These are phyloP conservation scores for Metarhizium anisopliae DNA, from an alignment of 2,329 filamentous ascomycete genomes.

Conservation along the genomic window DNA sequence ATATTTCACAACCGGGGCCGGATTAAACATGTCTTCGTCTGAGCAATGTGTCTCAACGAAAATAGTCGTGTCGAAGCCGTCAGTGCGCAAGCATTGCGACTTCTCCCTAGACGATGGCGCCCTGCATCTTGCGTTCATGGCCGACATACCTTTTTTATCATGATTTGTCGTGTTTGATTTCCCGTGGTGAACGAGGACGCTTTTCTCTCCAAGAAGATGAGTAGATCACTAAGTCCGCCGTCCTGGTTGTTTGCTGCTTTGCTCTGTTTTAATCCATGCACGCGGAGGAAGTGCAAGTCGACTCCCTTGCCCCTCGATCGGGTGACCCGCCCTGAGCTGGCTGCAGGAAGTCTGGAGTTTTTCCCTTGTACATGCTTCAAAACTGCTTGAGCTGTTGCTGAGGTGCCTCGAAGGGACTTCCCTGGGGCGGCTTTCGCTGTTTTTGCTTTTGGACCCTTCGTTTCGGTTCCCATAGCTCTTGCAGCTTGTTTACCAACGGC, in stretches of 20 bases:
- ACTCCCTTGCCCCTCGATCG: slow-evolving; percentile 15
- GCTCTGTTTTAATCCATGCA: slow-evolving; percentile 59
- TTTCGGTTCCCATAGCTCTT: slow-evolving; percentile 17
- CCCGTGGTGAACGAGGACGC: slow-evolving; percentile 43
- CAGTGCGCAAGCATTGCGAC: slow-evolving; percentile 1
- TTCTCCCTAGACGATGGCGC: slow-evolving; percentile 6
- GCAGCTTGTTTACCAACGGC: slow-evolving; percentile 25
- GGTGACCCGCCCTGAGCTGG: slow-evolving; percentile 15
- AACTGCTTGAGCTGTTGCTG: slow-evolving; percentile 33
- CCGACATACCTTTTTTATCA: slow-evolving; percentile 69
- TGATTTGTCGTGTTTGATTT: slow-evolving; percentile 40
- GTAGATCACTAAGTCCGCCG: slow-evolving; percentile 54
- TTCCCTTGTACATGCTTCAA: slow-evolving; percentile 31
- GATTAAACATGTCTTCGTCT: background rate
- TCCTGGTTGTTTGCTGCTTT: slow-evolving; percentile 59
- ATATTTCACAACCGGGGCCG: slow-evolving; percentile 1
- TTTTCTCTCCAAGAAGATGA: slow-evolving; percentile 65
- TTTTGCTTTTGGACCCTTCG: slow-evolving; percentile 20
- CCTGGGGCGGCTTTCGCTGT: slow-evolving; percentile 16
- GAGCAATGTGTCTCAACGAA: background rate
- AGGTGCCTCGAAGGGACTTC: slow-evolving; percentile 18
- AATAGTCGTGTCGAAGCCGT: slow-evolving; percentile 1
- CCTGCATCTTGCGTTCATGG: slow-evolving; percentile 18
- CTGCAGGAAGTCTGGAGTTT: slow-evolving; percentile 25
- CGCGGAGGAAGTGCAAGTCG: slow-evolving; percentile 29